Conservation (phyloP, 2,329 filamentous ascomycete genomes). For the Diaporthe humulicola region DNA sequence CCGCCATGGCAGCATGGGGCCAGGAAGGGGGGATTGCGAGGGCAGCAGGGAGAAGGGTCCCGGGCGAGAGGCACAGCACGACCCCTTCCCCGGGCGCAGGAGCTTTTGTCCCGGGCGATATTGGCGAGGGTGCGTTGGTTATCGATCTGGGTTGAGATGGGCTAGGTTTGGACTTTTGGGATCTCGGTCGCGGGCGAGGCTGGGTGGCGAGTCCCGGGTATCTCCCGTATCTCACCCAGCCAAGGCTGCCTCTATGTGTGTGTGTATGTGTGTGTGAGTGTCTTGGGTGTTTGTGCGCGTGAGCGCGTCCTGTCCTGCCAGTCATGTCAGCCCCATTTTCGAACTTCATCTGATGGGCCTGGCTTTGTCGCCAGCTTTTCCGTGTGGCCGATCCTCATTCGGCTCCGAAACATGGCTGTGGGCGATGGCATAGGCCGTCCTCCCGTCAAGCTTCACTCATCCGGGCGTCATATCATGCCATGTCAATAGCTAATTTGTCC, state of each 20-base stretch:
- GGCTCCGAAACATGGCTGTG: constrained; percentile 24
- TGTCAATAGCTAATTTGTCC: not conserved
- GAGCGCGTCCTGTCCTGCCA: no score
- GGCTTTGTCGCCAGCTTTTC: not conserved
- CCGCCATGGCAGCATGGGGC: not conserved
- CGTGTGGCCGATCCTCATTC: not conserved
- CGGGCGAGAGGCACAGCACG: not conserved
- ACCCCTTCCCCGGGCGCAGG: not conserved
- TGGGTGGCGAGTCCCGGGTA: constrained; percentile 11
- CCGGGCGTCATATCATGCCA: constrained; percentile 12
- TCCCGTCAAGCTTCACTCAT: not conserved
- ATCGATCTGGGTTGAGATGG: not conserved
- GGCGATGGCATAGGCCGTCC: not conserved
- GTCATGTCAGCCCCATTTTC: not conserved
- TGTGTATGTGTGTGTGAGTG: not conserved
- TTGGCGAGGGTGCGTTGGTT: not conserved
- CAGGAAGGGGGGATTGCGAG: not conserved
- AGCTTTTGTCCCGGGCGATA: constrained; percentile 10
- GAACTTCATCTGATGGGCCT: not conserved
- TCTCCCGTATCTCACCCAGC: not conserved
- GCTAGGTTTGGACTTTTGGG: constrained; percentile 14
- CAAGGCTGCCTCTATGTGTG: not conserved
- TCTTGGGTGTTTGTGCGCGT: no score
- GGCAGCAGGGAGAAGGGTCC: not conserved
- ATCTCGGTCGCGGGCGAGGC: constrained; percentile 19